phyloP scores from a whole-genome alignment of 2,329 filamentous ascomycete genomes.

The Aspergillus pseudoviridinutans region DNA sequence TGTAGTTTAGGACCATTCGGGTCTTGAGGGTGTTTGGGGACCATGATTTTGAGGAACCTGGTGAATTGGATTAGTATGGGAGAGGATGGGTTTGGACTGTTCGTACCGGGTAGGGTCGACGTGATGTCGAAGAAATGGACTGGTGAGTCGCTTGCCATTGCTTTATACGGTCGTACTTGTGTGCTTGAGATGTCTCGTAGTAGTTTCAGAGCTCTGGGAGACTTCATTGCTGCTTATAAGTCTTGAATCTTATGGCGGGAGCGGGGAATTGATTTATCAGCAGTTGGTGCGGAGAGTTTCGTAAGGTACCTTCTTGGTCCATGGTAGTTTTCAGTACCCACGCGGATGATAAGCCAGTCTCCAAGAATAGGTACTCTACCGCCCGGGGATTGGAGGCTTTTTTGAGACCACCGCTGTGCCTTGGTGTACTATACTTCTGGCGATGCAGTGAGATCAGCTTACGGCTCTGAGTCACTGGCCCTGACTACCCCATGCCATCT shows the following conservation, averaged over 20 bases:
- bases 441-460: no score
- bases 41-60: conserved; percentile 28
- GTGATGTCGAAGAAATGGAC: conserved; percentile 34
- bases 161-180: background rate
- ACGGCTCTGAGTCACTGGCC: no score
- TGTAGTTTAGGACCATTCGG: conserved; percentile 24
- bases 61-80: background rate
- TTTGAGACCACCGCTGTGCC: background rate
- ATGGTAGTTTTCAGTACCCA: background rate
- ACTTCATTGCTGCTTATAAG: no score
- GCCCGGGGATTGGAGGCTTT: background rate
- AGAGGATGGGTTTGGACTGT: background rate
- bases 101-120: conserved; percentile 25
- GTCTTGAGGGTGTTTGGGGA: conserved; percentile 25
- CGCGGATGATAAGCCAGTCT: no score
- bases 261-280: background rate
- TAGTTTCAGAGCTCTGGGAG: background rate
- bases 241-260: background rate
- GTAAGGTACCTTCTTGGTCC: no score
- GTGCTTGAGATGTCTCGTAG: background rate
- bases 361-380: background rate
- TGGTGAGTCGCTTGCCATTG: conserved; percentile 20
- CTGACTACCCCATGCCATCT: no score
- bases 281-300: background rate
- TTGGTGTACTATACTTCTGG: no score